These are phyloP conservation scores for Hypericum perforatum DNA, from an alignment of 345 rosid species.

Conservation along the genomic window DNA sequence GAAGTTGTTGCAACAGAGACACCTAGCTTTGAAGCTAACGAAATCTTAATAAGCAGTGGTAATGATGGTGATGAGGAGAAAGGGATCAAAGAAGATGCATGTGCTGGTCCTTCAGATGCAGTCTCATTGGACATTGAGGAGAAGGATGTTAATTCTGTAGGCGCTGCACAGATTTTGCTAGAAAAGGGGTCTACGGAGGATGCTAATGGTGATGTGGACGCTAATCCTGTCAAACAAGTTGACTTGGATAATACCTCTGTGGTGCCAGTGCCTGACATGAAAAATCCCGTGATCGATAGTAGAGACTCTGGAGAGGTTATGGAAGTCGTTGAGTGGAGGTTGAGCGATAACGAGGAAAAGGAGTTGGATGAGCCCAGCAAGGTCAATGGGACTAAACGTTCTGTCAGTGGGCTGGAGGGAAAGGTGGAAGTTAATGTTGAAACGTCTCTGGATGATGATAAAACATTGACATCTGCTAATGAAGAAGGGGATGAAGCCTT, in stretches of 20 bases:
- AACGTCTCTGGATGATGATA: too few species aligned
- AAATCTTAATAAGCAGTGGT: too few species aligned
- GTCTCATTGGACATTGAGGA: conserved; percentile 9
- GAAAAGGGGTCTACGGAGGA: conserved; percentile 19
- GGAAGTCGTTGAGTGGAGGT: conserved; percentile 23
- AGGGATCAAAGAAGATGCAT: too few species aligned
- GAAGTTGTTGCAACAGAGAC: conserved; percentile 12
- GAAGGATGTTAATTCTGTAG: conserved; percentile 15
- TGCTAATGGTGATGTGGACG: conserved; percentile 20
- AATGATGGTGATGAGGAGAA: too few species aligned
- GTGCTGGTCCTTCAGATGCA: too few species aligned
- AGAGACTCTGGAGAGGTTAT: conserved; percentile 15
- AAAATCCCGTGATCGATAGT: conserved; percentile 12
- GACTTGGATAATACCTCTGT: conserved; percentile 16
- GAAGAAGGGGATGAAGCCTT: not conserved
- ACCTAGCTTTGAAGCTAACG: too few species aligned
- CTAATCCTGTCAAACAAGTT: conserved; percentile 20
- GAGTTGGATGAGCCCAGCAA: conserved; percentile 9
- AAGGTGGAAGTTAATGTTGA: not conserved
- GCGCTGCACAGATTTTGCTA: conserved; percentile 23
- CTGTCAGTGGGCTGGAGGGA: not conserved
- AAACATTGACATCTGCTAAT: too few species aligned
- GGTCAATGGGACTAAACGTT: not conserved
- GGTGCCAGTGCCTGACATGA: conserved; percentile 23
- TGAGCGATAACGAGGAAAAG: conserved; percentile 28